These are phyloP conservation scores for Ceratocystis variospora DNA, from an alignment of 2,329 filamentous ascomycete genomes.

Conservation along the genomic window DNA sequence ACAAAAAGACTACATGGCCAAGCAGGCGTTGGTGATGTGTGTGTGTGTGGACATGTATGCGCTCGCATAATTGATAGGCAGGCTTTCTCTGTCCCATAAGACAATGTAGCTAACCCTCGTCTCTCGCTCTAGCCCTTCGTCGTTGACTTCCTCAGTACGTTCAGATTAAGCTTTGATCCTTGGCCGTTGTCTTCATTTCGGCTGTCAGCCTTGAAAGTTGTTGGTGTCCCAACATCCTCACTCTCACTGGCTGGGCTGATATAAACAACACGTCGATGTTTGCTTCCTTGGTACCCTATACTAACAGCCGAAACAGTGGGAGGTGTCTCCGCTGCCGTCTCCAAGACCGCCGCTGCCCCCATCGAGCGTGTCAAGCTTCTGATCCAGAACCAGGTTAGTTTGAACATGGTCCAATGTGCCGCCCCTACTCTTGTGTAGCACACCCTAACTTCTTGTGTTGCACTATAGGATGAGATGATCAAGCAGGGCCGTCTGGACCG, in stretches of 20 bases:
- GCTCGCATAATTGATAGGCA: not conserved
- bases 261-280: not conserved
- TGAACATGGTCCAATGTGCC: not conserved
- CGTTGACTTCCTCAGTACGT: conserved; percentile 98
- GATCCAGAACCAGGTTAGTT: conserved; percentile 98
- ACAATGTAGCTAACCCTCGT: not conserved
- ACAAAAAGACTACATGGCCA: not conserved
- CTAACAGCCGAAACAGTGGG: conserved; percentile 54
- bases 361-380: conserved; percentile 99
- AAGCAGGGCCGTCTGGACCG: conserved; percentile 96
- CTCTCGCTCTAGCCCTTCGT: conserved; percentile 59
- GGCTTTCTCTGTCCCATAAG: not conserved
- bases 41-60: not conserved
- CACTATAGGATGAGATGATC: conserved; percentile 91
- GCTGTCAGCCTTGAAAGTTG: not conserved
- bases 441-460: conserved; percentile 24
- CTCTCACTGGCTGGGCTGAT: not conserved
- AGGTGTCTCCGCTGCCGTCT: conserved; percentile 99
- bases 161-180: not conserved
- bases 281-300: not conserved
- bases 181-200: not conserved
- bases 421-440: not conserved
- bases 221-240: not conserved
- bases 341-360: conserved; percentile 98
- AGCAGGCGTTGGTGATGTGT: not conserved